Percentiles rank a stretch among this genome's conserved stretches.
These are phyloP conservation scores for Candida lessepsii DNA, from an alignment of 805 yeast species.

Conservation along the genomic window DNA sequence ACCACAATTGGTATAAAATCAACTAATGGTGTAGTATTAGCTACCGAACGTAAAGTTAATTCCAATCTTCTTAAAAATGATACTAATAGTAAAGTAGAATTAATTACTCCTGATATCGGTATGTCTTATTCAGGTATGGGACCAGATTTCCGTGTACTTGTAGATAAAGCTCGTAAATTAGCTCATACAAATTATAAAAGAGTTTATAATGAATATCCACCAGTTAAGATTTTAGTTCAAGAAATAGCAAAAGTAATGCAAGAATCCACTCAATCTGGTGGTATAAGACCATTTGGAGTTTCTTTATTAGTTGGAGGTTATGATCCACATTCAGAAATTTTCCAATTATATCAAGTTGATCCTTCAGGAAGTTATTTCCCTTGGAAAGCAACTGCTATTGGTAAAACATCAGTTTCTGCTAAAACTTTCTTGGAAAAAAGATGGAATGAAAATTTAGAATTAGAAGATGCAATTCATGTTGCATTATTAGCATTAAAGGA, in stretches of 20 bases:
- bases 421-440: constrained; percentile 96
- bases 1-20: constrained; percentile 93
- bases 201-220: constrained; percentile 94
- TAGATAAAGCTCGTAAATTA: constrained; percentile 89
- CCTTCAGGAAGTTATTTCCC: constrained; percentile 98
- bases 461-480: constrained; percentile 97
- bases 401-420: constrained; percentile 94
- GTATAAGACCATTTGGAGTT: constrained; percentile 98
- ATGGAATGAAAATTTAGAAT: constrained; percentile 95
- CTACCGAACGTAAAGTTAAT: constrained; percentile 89
- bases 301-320: constrained; percentile 91
- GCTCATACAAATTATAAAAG: constrained; percentile 93
- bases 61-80: constrained; percentile 76
- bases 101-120: constrained; percentile 92
- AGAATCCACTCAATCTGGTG: constrained; percentile 98
- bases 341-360: constrained; percentile 91
- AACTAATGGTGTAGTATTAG: constrained; percentile 92
- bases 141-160: constrained; percentile 93
- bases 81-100: constrained; percentile 72
- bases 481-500: constrained; percentile 93
- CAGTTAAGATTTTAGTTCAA: constrained; percentile 88
- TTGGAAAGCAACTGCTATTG: constrained; percentile 99
- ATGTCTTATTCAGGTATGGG: constrained; percentile 99
- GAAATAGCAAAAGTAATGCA: constrained; percentile 97
- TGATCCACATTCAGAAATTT: constrained; percentile 68